phyloP scores from a whole-genome alignment of 2,329 filamentous ascomycete genomes.

The Ascochyta koolunga region DNA sequence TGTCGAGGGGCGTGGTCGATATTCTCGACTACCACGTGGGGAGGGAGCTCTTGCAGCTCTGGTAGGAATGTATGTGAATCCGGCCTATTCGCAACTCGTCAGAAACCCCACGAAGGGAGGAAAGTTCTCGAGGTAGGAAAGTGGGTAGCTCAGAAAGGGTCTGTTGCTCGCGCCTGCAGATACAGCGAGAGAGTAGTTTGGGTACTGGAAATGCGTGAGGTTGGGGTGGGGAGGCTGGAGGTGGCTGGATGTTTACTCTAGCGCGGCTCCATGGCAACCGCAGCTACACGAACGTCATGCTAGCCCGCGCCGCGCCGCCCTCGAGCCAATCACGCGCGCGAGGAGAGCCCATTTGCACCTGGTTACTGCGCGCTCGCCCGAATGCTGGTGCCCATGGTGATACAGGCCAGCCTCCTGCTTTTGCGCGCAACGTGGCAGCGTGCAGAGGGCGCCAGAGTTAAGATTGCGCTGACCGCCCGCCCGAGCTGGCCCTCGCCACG shows the following conservation, averaged over 20 bases:
- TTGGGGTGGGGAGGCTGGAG: slow-evolving; percentile 42
- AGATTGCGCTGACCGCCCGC: slow-evolving; percentile 17
- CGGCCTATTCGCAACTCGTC: slow-evolving; percentile 37
- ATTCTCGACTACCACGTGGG: slow-evolving; percentile 23
- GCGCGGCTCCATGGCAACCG: slow-evolving; percentile 26
- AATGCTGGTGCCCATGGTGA: slow-evolving; percentile 16
- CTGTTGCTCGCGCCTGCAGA: slow-evolving; percentile 36
- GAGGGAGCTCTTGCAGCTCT: slow-evolving; percentile 36
- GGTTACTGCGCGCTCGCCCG: slow-evolving; percentile 32
- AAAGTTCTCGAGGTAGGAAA: slow-evolving; percentile 27
- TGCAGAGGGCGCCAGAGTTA: slow-evolving; percentile 18
- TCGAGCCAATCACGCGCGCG: slow-evolving; percentile 25
- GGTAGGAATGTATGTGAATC: slow-evolving; percentile 40
- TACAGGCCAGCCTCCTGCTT: slow-evolving; percentile 35
- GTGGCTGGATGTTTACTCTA: slow-evolving; percentile 35
- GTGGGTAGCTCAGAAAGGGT: slow-evolving; percentile 45
- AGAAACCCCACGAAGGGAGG: slow-evolving; percentile 36
- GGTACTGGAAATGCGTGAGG: slow-evolving; percentile 40
- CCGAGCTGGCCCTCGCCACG: slow-evolving; percentile 1
- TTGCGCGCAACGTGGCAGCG: slow-evolving; percentile 33
- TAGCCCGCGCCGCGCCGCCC: slow-evolving; percentile 15
- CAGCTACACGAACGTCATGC: slow-evolving; percentile 26
- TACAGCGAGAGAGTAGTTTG: slow-evolving; percentile 42
- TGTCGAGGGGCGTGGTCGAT: slow-evolving; percentile 21
- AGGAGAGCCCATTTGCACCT: slow-evolving; percentile 17